phyloP scores from a whole-genome alignment of 495 filamentous ascomycete species.

The Pyronema omphalodes region DNA sequence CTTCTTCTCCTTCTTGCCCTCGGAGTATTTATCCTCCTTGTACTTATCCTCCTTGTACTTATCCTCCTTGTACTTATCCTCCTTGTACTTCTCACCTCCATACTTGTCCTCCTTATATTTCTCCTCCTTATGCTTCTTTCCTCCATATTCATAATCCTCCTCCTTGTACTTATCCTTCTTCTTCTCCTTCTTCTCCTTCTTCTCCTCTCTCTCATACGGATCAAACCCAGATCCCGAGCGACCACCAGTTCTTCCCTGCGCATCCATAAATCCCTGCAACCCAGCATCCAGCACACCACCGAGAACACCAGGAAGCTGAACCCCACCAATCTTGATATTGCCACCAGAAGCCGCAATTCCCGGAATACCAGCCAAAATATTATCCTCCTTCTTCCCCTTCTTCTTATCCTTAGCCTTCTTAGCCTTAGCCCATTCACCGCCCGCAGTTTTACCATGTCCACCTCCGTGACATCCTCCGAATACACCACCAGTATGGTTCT shows the following conservation, averaged over 20 bases:
- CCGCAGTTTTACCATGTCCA: slow-evolving; percentile 16
- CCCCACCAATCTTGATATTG: slow-evolving; percentile 14
- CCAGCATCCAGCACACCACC: slow-evolving; percentile 17
- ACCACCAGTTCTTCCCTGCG: neutral
- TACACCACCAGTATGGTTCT: slow-evolving; percentile 43
- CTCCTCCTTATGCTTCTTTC: slow-evolving; percentile 16
- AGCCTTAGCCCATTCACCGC: slow-evolving; percentile 18
- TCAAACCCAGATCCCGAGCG: neutral
- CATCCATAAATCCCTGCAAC: slow-evolving; percentile 7
- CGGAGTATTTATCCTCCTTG: slow-evolving; percentile 14
- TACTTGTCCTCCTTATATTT: slow-evolving; percentile 16
- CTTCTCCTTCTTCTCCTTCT: slow-evolving; percentile 10
- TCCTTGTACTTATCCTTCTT: slow-evolving; percentile 5
- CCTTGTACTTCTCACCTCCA: slow-evolving; percentile 8
- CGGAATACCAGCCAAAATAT: slow-evolving; percentile 13
- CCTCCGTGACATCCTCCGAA: slow-evolving; percentile 16
- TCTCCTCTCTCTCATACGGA: neutral
- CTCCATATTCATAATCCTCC: slow-evolving; percentile 8
- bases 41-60: slow-evolving; percentile 10
- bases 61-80: slow-evolving; percentile 7
- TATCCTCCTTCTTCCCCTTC: slow-evolving; percentile 8
- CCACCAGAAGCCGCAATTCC: slow-evolving; percentile 8
- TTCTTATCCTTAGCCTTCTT: slow-evolving; percentile 20
- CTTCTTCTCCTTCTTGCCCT: slow-evolving; percentile 10
- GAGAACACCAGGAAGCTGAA: slow-evolving; percentile 16